These are phyloP conservation scores for Williopsis jadinii DNA, from an alignment of 1,139 yeast genomes.

Conservation along the genomic window DNA sequence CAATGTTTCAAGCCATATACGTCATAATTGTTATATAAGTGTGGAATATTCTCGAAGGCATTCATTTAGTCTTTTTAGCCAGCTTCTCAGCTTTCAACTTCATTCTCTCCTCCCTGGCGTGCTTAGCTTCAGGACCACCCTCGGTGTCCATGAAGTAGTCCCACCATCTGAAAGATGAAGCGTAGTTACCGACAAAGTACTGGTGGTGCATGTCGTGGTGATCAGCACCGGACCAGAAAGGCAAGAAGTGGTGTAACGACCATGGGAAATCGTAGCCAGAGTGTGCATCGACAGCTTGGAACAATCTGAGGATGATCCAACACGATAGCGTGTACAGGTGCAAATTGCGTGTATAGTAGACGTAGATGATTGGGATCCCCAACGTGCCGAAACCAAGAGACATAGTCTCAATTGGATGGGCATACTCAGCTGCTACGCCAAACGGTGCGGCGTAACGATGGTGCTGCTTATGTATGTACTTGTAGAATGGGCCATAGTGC, in stretches of 20 bases:
- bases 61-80: conserved; percentile 1
- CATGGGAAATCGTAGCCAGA: conserved; percentile 97
- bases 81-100: conserved; percentile 30
- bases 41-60: no score
- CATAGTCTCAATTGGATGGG: conserved; percentile 91
- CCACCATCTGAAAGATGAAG: conserved; percentile 94
- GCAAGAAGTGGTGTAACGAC: conserved; percentile 85
- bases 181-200: conserved; percentile 86
- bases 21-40: no score
- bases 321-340: conserved; percentile 78
- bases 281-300: conserved; percentile 95
- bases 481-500: conserved; percentile 82
- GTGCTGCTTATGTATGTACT: conserved; percentile 90
- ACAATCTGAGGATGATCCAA: conserved; percentile 84
- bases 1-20: no score
- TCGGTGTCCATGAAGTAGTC: conserved; percentile 79
- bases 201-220: conserved; percentile 97
- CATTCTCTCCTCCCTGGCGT: conserved; percentile 52
- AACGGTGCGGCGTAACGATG: conserved; percentile 97
- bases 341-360: conserved; percentile 55
- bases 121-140: conserved; percentile 64
- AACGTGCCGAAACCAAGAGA: conserved; percentile 91
- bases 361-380: conserved; percentile 77
- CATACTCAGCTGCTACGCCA: conserved; percentile 94
- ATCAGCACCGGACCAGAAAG: conserved; percentile 98